phyloP scores from a whole-genome alignment of 2,329 filamentous ascomycete species.

The Ophidiomyces ophidiicola region DNA sequence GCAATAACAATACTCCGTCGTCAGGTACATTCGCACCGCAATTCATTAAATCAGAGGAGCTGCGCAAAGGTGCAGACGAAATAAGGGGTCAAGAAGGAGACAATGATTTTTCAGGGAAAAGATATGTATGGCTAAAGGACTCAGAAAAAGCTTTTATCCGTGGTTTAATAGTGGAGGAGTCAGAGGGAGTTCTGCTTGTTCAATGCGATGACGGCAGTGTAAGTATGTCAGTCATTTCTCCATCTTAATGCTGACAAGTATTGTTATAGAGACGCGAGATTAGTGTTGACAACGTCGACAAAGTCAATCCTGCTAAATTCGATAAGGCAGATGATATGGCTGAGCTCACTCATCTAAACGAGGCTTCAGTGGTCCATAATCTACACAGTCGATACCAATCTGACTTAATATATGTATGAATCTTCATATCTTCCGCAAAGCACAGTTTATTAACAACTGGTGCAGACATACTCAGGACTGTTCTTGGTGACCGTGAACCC shows the following conservation, averaged over 20 bases:
- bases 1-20: slow-evolving; percentile 35
- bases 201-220: slow-evolving; percentile 89
- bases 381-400: slow-evolving; percentile 88
- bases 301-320: slow-evolving; percentile 98
- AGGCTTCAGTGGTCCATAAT: slow-evolving; percentile 95
- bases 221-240: slow-evolving; percentile 15
- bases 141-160: slow-evolving; percentile 77
- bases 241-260: not conserved
- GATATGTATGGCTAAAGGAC: slow-evolving; percentile 96
- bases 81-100: slow-evolving; percentile 77
- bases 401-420: slow-evolving; percentile 69
- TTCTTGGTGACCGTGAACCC: slow-evolving; percentile 97
- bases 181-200: slow-evolving; percentile 56
- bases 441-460: not conserved
- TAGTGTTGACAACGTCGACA: slow-evolving; percentile 78
- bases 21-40: slow-evolving; percentile 87
- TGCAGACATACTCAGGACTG: slow-evolving; percentile 81
- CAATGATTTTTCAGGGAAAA: slow-evolving; percentile 96
- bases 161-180: slow-evolving; percentile 80
- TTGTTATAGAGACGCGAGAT: slow-evolving; percentile 64
- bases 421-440: not conserved
- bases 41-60: slow-evolving; percentile 83
- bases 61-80: slow-evolving; percentile 45
- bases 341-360: slow-evolving; percentile 92
- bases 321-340: slow-evolving; percentile 99